These are phyloP conservation scores for Ruellia speciosa DNA, from an alignment of 305 asterid genomes.

Conservation along the genomic window DNA sequence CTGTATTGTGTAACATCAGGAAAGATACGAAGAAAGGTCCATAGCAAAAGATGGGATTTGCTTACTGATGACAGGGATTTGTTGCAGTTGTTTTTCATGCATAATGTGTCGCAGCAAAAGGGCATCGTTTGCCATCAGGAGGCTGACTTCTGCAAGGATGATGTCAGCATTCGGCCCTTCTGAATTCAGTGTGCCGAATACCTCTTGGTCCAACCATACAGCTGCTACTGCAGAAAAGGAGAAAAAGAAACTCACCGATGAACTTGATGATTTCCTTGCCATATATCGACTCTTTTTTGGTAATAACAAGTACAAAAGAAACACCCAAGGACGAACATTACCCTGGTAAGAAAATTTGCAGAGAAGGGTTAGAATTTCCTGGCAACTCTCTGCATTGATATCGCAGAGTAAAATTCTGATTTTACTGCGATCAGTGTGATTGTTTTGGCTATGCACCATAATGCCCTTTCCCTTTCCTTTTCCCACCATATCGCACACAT, in stretches of 20 bases:
- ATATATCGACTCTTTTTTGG: background rate
- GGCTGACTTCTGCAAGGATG: constrained; percentile 45
- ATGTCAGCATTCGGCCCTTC: constrained; percentile 44
- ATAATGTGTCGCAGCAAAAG: constrained; percentile 39
- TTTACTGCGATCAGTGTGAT: constrained; percentile 20
- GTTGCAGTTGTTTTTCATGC: constrained; percentile 31
- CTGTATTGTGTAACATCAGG: no score
- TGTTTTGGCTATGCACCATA: background rate
- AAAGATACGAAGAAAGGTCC: background rate
- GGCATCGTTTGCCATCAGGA: constrained; percentile 46
- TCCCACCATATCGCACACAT: constrained; percentile 22
- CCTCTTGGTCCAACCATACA: constrained; percentile 34
- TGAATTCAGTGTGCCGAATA: constrained; percentile 31
- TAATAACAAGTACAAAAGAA: background rate
- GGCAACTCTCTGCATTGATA: constrained; percentile 35
- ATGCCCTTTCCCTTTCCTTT: constrained; percentile 22
- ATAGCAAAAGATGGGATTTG: background rate
- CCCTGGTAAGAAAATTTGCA: constrained; percentile 44
- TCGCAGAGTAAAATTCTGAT: constrained; percentile 35
- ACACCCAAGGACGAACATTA: background rate
- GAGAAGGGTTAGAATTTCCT: constrained; percentile 29
- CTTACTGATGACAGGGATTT: constrained; percentile 56
- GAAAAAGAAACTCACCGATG: no score
- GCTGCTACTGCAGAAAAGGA: constrained; percentile 29
- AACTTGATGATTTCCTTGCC: background rate